Base-by-base conservation (phyloP, 2,329 filamentous ascomycete genomes). In the Calonectria pseudoreteaudii region DNA sequence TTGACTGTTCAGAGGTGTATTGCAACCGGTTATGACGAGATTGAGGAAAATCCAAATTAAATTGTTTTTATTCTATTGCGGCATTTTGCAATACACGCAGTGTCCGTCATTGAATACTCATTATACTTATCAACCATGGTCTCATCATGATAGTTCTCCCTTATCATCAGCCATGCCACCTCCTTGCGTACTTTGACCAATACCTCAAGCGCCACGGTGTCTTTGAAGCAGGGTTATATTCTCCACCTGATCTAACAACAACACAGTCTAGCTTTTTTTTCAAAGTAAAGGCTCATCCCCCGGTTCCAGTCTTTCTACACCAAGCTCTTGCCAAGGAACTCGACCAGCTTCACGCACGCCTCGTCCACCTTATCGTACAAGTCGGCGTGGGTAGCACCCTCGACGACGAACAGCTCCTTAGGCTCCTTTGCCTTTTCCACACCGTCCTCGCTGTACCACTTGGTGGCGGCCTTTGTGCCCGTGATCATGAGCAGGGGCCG, bases 301-400 rank as follows among this genome's bases (percentile, higher is more conserved):
- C 13, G 28, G 13, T 3, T 11, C 10, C 52, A 31, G 4, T n/a
- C n/a, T 4, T 4, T 41, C 36, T 53, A 50, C 4, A 14, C 44
- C 26, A 75, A 18, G 34, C 50, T 53, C 47, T 73, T 74, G 3
- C 66, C 74, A 60, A 72, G 75, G 41, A 76, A 77, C 14, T 66
- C 71, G 6, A 50, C 53, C 70, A 74, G 44, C 49, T 76, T 75
- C 14, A 49, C 47, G 11, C 68, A 74, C 4, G 71, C 64, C 64
- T 76, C 66, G 13, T 76, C 71, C 38, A 77, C 66, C 28, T 73
- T 66, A 31, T 76, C 74, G 52, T 76, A 77, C 26, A 77, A 36
- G 44, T 77, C 74, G 11, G 73, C 67, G 44, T 77, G 74, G 3
- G 69, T 76, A 26, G 72, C n/a, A 7, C 73, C 72, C 16, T 77